phyloP scores from a whole-genome alignment of 2,329 filamentous ascomycete genomes.

The Aschersonia sp. region DNA sequence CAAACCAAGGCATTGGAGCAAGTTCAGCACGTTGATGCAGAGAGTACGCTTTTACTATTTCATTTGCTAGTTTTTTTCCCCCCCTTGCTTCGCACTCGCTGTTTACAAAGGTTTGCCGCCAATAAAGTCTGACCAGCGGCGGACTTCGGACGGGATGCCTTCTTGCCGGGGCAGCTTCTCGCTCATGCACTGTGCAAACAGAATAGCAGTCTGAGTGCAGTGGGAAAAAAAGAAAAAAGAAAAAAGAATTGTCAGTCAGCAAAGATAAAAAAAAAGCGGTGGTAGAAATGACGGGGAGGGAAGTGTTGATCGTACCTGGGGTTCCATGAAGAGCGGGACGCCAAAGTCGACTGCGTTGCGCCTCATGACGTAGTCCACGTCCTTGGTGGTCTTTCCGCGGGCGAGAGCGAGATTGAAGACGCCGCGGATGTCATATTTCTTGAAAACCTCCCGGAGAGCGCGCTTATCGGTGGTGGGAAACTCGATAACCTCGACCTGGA shows the following conservation, averaged over 20 bases:
- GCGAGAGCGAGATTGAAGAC: conserved; percentile 87
- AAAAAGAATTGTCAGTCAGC: too few species aligned
- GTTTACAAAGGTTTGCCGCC: conserved; percentile 61
- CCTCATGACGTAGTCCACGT: conserved; percentile 97
- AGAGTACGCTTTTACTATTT: too few species aligned
- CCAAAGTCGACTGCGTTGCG: conserved; percentile 97
- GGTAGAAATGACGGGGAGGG: not conserved
- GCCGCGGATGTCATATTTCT: conserved; percentile 92
- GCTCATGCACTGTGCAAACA: conserved; percentile 94
- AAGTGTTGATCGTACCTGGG: conserved; percentile 51
- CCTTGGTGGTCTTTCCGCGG: conserved; percentile 68
- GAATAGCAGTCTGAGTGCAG: conserved; percentile 64
- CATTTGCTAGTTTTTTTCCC: too few species aligned
- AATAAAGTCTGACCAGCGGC: conserved; percentile 90
- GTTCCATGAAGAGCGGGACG: conserved; percentile 96
- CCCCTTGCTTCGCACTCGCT: not conserved
- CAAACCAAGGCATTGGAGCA: too few species aligned
- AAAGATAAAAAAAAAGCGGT: too few species aligned
- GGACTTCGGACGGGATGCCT: conserved; percentile 82
- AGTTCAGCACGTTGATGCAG: too few species aligned
- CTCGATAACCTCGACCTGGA: conserved; percentile 78
- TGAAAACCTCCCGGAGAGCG: conserved; percentile 82
- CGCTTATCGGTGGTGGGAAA: conserved; percentile 96
- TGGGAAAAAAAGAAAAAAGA: not conserved
- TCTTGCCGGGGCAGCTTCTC: conserved; percentile 83